Percentiles rank a stretch among this genome's conserved stretches.
These are phyloP conservation scores for Floccularia luteovirens DNA, from an alignment of 768 basidiomycete species.

Conservation along the genomic window DNA sequence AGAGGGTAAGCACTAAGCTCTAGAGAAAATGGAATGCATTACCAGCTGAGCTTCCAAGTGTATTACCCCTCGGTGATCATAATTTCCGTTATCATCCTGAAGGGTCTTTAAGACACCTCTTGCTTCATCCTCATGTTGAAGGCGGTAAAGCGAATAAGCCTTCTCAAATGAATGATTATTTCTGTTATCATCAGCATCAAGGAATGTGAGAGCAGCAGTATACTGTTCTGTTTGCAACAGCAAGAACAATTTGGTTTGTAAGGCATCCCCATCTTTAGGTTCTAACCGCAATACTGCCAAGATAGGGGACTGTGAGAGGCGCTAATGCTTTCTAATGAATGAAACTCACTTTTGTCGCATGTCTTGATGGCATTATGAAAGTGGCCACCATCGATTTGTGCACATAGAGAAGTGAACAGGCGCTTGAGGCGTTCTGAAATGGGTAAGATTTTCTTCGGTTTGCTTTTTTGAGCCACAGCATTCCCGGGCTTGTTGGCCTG, in stretches of 20 bases:
- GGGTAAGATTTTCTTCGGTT: conserved; percentile 23
- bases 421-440: conserved; percentile 37
- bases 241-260: conserved; percentile 81
- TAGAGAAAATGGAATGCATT: conserved; percentile 9
- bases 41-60: conserved; percentile 90
- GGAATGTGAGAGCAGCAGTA: conserved; percentile 53
- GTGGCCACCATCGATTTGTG: conserved; percentile 88
- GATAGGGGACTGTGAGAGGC: conserved; percentile 3
- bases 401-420: conserved; percentile 71
- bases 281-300: conserved; percentile 61
- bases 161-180: conserved; percentile 49
- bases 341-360: conserved; percentile 76
- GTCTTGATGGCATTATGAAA: conserved; percentile 83
- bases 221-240: conserved; percentile 86
- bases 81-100: conserved; percentile 31
- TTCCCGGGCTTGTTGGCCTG: conserved; percentile 11
- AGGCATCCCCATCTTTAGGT: conserved; percentile 62
- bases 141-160: conserved; percentile 79
- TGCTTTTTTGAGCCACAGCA: conserved; percentile 11
- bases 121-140: conserved; percentile 73
- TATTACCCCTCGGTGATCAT: conserved; percentile 52
- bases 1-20: background rate
- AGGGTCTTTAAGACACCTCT: conserved; percentile 38
- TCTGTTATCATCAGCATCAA: conserved; percentile 25
- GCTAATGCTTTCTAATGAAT: conserved; percentile 7